A percentile compares a stretch with the other conserved stretches of the same genome.
phyloP scores from a whole-genome alignment of 768 basidiomycete species.

The Gloeostereum incarnatum region DNA sequence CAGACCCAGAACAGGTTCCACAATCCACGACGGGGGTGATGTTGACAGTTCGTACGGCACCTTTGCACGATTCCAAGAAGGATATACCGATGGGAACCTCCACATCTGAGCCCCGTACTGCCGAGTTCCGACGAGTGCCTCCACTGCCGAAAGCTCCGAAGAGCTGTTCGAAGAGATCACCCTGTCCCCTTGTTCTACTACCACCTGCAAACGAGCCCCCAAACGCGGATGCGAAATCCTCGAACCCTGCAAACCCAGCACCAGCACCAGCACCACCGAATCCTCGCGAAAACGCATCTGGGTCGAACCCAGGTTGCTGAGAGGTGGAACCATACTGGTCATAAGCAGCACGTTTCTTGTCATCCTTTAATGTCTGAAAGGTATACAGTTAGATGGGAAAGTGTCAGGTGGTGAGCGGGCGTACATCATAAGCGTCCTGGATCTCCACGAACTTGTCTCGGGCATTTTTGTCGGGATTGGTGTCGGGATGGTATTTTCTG shows the following conservation, averaged over 20 bases:
- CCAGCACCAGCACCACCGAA: constrained; percentile 39
- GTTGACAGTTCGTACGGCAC: constrained; percentile 64
- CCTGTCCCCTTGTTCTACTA: constrained; percentile 28
- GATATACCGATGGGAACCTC: constrained; percentile 66
- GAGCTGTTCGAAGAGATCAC: constrained; percentile 79
- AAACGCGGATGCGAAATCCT: constrained; percentile 58
- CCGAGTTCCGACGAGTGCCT: constrained; percentile 32
- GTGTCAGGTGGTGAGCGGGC: constrained; percentile 9
- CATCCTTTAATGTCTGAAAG: constrained; percentile 81
- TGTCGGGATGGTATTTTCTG: constrained; percentile 96
- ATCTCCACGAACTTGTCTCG: constrained; percentile 95
- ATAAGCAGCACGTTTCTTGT: constrained; percentile 83
- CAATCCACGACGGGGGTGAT: constrained; percentile 81
- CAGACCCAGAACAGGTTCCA: constrained; percentile 73
- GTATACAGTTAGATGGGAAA: constrained; percentile 9
- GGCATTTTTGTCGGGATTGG: constrained; percentile 86
- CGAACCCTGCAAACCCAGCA: constrained; percentile 42
- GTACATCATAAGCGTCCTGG: constrained; percentile 92
- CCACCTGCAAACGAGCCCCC: constrained; percentile 29
- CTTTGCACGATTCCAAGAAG: constrained; percentile 96
- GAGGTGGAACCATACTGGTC: constrained; percentile 92
- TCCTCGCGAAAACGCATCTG: constrained; percentile 58
- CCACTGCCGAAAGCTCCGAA: constrained; percentile 64
- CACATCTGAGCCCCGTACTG: constrained; percentile 74
- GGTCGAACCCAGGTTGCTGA: constrained; percentile 90